These are phyloP conservation scores for Aspergillus floridensis DNA, from an alignment of 2,329 filamentous ascomycete genomes.

Conservation along the genomic window DNA sequence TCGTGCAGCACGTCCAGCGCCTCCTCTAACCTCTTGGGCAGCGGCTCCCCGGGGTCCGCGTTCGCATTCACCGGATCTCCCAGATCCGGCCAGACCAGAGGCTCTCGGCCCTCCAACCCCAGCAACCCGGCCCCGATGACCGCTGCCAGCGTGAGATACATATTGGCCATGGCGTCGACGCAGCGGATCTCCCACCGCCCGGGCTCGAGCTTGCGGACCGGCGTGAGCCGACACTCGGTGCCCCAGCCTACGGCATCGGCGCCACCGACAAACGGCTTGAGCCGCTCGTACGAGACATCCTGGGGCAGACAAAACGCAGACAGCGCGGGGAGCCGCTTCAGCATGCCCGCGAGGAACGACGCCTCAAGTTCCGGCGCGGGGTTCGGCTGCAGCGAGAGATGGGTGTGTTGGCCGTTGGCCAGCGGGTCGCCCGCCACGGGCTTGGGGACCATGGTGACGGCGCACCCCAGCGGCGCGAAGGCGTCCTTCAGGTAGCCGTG, in stretches of 20 bases:
- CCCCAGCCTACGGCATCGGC: slow-evolving; percentile 16
- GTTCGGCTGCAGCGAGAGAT: slow-evolving; percentile 18
- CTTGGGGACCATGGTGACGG: slow-evolving; percentile 20
- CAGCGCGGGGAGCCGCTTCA: slow-evolving; percentile 6
- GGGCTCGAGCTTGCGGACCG: slow-evolving; percentile 20
- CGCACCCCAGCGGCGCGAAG: slow-evolving; percentile 14
- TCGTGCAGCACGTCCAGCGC: background rate
- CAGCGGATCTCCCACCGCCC: slow-evolving; percentile 24
- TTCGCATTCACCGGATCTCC: background rate
- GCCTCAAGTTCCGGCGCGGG: slow-evolving; percentile 4
- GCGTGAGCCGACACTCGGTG: slow-evolving; percentile 15
- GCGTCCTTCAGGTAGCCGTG: slow-evolving; percentile 15
- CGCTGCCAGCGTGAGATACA: slow-evolving; percentile 21
- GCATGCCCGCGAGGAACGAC: background rate
- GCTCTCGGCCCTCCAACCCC: slow-evolving; percentile 13
- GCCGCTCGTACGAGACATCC: slow-evolving; percentile 6
- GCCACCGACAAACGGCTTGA: slow-evolving; percentile 8
- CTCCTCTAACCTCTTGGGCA: background rate
- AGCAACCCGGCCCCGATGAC: slow-evolving; percentile 16
- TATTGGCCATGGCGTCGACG: slow-evolving; percentile 23
- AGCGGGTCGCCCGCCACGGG: slow-evolving; percentile 4
- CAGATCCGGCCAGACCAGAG: slow-evolving; percentile 11
- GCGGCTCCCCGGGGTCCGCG: background rate
- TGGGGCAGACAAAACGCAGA: slow-evolving; percentile 13
- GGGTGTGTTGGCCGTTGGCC: slow-evolving; percentile 17